Evolutionary conservation across 306 rosid species (phyloP).

Genomic region (Myrica gale): DNA sequence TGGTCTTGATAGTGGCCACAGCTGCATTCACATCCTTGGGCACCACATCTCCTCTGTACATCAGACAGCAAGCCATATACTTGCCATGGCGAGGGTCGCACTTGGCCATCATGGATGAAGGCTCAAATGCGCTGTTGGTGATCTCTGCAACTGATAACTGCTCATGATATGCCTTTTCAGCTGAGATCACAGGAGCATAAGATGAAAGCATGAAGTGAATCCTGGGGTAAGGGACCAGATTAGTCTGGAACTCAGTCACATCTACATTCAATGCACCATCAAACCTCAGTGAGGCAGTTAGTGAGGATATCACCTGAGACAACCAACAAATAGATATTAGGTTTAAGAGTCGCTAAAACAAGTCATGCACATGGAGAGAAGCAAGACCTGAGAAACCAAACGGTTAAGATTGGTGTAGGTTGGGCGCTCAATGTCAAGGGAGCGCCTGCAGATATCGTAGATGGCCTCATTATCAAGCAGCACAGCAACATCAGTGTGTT

Average conservation of each 20-base stretch:
- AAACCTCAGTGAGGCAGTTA: slow-evolving; percentile 74
- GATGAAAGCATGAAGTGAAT: slow-evolving; percentile 87
- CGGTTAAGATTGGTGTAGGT: slow-evolving; percentile 83
- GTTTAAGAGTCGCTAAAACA: background rate
- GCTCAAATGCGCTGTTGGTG: slow-evolving; percentile 77
- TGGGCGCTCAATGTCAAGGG: slow-evolving; percentile 80
- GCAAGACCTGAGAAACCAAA: slow-evolving; percentile 62
- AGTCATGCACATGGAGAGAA: background rate
- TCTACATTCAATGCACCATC: slow-evolving; percentile 83
- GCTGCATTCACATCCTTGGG: slow-evolving; percentile 85
- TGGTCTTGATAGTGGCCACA: slow-evolving; percentile 81
- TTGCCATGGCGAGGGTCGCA: slow-evolving; percentile 85
- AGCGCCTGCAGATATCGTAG: slow-evolving; percentile 76
- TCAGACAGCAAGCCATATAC: slow-evolving; percentile 83
- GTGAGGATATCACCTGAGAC: slow-evolving; percentile 66
- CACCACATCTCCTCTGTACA: slow-evolving; percentile 83
- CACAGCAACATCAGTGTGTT: slow-evolving; percentile 81
- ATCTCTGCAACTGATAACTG: slow-evolving; percentile 80
- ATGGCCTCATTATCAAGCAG: slow-evolving; percentile 79
- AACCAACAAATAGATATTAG: background rate
- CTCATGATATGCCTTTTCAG: slow-evolving; percentile 82
- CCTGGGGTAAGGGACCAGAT: slow-evolving; percentile 81
- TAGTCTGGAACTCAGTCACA: slow-evolving; percentile 80
- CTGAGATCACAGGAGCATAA: slow-evolving; percentile 78
- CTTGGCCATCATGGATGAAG: slow-evolving; percentile 87